Conservation (phyloP, 345 rosid species). For the Abelmoschus esculentus region DNA sequence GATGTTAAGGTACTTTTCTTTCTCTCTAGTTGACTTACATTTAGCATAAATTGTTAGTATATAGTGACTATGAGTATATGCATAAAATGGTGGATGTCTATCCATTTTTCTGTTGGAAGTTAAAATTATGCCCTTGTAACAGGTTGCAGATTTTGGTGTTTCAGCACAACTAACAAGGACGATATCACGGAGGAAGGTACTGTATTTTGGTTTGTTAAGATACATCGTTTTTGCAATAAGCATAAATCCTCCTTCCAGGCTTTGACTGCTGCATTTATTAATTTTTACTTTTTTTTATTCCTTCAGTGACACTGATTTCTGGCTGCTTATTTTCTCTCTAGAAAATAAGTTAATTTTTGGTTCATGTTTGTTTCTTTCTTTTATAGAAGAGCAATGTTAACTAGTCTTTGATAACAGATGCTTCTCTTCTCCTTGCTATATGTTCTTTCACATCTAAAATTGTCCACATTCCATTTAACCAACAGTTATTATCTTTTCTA, state of each 20-base stretch:
- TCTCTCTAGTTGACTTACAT: slow-evolving; percentile 5
- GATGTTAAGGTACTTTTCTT: slow-evolving; percentile 81
- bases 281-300: background rate
- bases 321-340: background rate
- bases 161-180: slow-evolving; percentile 98
- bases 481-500: background rate
- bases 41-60: slow-evolving; percentile 5
- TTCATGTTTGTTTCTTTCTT: background rate
- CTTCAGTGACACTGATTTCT: background rate
- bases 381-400: background rate
- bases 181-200: slow-evolving; percentile 97
- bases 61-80: slow-evolving; percentile 5
- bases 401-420: background rate
- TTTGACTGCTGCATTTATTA: background rate
- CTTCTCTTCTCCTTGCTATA: background rate
- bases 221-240: background rate
- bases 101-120: slow-evolving; percentile 16
- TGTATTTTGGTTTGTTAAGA: slow-evolving; percentile 12
- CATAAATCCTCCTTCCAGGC: background rate
- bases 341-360: background rate
- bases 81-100: background rate
- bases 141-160: slow-evolving; percentile 99
- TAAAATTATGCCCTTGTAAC: slow-evolving; percentile 24
- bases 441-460: background rate
- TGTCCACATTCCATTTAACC: background rate